These are phyloP conservation scores for Metarhizium anisopliae DNA, from an alignment of 2,329 filamentous ascomycete genomes.

Conservation along the genomic window DNA sequence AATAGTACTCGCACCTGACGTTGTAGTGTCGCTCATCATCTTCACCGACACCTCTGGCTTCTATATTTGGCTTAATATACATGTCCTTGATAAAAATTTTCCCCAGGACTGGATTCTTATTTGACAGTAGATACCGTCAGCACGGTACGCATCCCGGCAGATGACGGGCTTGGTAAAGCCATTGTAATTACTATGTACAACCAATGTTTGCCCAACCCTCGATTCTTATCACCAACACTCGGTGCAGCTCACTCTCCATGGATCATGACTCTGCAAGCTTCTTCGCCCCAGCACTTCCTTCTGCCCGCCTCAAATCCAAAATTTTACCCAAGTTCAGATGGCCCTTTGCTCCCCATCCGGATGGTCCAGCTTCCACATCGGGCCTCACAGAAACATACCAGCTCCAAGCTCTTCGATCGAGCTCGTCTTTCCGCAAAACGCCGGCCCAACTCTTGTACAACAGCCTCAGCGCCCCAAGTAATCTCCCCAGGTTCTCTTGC, in stretches of 20 bases:
- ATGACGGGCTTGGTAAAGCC: neutral
- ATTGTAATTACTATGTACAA: neutral
- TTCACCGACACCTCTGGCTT: neutral
- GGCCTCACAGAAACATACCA: slow-evolving; percentile 77
- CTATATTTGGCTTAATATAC: neutral
- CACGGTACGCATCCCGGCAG: too few species aligned
- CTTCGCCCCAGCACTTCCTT: neutral
- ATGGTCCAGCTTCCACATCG: slow-evolving; percentile 62
- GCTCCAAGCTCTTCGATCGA: slow-evolving; percentile 68
- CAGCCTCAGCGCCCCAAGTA: slow-evolving; percentile 63
- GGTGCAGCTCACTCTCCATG: neutral
- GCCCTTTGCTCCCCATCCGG: slow-evolving; percentile 80
- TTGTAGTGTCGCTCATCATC: too few species aligned
- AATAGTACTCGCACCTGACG: too few species aligned
- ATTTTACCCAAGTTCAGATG: slow-evolving; percentile 58
- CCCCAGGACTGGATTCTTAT: neutral
- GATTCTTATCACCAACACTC: neutral
- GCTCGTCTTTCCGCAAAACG: slow-evolving; percentile 52
- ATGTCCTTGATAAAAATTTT: neutral
- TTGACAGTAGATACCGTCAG: neutral
- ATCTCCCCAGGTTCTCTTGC: slow-evolving; percentile 57
- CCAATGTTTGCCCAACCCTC: neutral
- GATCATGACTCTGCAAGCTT: neutral
- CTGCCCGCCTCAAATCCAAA: slow-evolving; percentile 40
- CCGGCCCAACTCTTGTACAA: slow-evolving; percentile 66